Conservation (phyloP, 2,329 filamentous ascomycete genomes). For the Setomelanomma holmii region DNA sequence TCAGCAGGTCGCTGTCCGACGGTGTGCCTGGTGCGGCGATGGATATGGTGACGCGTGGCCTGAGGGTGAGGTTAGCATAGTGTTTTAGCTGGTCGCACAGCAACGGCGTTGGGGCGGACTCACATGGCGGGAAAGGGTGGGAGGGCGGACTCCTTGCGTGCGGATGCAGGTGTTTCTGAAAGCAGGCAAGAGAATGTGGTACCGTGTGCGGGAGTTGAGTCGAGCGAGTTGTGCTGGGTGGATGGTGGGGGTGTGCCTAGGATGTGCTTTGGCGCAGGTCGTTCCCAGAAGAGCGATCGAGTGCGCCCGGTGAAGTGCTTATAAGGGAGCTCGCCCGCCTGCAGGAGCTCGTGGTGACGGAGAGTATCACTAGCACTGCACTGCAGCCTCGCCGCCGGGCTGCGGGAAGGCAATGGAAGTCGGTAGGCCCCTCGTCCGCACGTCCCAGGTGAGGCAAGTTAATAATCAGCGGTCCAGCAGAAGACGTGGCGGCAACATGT, state of each 20-base stretch:
- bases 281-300: slow-evolving; percentile 20
- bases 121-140: slow-evolving; percentile 41
- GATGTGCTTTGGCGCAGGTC: slow-evolving; percentile 22
- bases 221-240: slow-evolving; percentile 10
- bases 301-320: slow-evolving; percentile 27
- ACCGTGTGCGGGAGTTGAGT: slow-evolving; percentile 32
- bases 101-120: slow-evolving; percentile 39
- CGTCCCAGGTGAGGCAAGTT: slow-evolving; percentile 20
- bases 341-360: slow-evolving; percentile 2
- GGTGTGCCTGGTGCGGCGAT: slow-evolving; percentile 76
- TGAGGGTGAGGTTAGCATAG: slow-evolving; percentile 52
- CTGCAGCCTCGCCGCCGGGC: not conserved
- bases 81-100: slow-evolving; percentile 42
- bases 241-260: slow-evolving; percentile 26
- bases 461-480: slow-evolving; percentile 35
- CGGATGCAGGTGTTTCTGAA: slow-evolving; percentile 44
- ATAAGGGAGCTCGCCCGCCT: slow-evolving; percentile 23
- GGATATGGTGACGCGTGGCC: slow-evolving; percentile 83
- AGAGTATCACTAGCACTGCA: slow-evolving; percentile 1
- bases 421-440: slow-evolving; percentile 10
- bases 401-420: slow-evolving; percentile 39
- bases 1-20: slow-evolving; percentile 76
- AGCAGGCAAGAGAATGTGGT: slow-evolving; percentile 41
- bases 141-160: slow-evolving; percentile 38
- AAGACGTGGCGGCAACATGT: slow-evolving; percentile 22